Evolutionary conservation across 805 yeast species (phyloP).

Genomic region (Starmerella sirachaensis): DNA sequence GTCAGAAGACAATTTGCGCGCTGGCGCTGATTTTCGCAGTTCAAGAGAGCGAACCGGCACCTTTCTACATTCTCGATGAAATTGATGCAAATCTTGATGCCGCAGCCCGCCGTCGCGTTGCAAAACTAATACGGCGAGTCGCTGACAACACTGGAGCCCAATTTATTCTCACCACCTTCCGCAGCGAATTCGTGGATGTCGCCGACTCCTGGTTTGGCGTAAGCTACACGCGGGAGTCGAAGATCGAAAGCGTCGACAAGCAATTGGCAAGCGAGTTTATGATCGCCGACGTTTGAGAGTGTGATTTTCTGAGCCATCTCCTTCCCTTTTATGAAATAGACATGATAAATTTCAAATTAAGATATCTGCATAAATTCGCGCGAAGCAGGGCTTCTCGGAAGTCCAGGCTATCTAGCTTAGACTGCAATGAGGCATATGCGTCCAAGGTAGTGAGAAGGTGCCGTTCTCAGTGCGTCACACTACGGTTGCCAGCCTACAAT

Average conservation of each 20-base stretch:
- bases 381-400: neutral
- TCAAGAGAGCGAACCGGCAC: conserved; percentile 93
- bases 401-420: neutral
- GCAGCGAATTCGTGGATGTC: conserved; percentile 80
- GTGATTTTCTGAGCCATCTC: neutral
- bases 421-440: no score
- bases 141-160: conserved; percentile 41
- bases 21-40: conserved; percentile 86
- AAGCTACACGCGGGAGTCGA: conserved; percentile 66
- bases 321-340: neutral
- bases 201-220: conserved; percentile 87
- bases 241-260: conserved; percentile 55
- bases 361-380: neutral
- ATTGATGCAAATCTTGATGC: conserved; percentile 92
- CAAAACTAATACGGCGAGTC: conserved; percentile 54
- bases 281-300: conserved; percentile 24
- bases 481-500: no score
- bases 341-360: neutral
- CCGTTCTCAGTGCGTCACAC: no score
- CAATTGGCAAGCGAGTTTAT: conserved; percentile 75
- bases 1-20: conserved; percentile 95
- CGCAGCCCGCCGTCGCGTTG: conserved; percentile 81
- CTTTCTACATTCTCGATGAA: conserved; percentile 91
- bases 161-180: conserved; percentile 90
- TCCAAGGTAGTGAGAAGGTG: no score